Conservation (phyloP, 1,139 yeast genomes). For the Saccharomyces hybrid region DNA sequence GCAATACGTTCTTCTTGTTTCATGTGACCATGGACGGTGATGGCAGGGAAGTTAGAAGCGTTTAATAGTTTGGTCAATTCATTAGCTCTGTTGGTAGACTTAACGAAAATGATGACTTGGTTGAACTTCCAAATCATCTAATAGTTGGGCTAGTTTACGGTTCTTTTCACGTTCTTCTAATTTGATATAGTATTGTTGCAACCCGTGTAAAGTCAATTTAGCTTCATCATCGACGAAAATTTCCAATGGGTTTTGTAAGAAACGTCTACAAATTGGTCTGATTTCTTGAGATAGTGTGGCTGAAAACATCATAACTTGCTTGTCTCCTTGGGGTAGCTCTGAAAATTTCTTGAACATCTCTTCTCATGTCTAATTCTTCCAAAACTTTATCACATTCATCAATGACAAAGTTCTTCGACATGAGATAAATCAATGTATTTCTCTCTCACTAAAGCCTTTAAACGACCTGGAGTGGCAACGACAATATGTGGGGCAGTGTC, state of each 20-base stretch:
- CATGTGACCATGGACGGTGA: constrained; percentile 92
- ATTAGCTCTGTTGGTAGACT: constrained; percentile 85
- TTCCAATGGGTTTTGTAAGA: constrained; percentile 96
- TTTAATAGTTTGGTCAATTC: constrained; percentile 83
- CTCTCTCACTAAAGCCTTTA: constrained; percentile 88
- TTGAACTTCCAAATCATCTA: constrained; percentile 94
- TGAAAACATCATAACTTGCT: constrained; percentile 99
- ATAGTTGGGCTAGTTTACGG: constrained; percentile 82
- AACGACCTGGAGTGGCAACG: constrained; percentile 97
- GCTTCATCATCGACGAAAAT: constrained; percentile 97
- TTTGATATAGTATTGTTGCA: constrained; percentile 92
- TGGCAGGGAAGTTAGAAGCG: constrained; percentile 94
- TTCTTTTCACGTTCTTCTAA: constrained; percentile 88
- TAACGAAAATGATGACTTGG: constrained; percentile 95
- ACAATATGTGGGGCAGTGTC: constrained; percentile 95
- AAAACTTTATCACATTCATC: constrained; percentile 98
- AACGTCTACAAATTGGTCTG: constrained; percentile 94
- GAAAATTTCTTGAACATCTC: constrained; percentile 97
- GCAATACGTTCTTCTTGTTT: constrained; percentile 98
- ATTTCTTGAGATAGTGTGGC: constrained; percentile 93
- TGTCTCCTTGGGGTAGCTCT: constrained; percentile 96
- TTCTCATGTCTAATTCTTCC: constrained; percentile 89
- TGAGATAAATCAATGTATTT: constrained; percentile 80
- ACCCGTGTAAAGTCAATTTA: constrained; percentile 93
- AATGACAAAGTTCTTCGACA: constrained; percentile 88